Percentiles rank a stretch among this genome's conserved stretches.
Evolutionary conservation across 495 filamentous ascomycete species (phyloP).

Genomic region (Aspergillus haitiensis): DNA sequence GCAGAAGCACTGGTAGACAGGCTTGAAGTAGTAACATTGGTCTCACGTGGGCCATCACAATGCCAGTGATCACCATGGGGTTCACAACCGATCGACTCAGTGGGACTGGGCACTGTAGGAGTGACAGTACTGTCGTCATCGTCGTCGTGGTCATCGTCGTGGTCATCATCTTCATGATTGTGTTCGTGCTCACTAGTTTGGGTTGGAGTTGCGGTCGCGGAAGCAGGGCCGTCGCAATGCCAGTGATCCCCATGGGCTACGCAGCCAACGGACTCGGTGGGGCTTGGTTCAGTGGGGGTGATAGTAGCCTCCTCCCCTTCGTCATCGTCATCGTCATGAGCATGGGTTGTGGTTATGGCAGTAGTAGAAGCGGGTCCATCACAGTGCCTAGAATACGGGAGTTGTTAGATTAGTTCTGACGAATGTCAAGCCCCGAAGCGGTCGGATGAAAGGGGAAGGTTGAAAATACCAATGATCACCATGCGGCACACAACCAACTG

Average conservation of each 20-base stretch:
- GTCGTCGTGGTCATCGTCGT: conserved; percentile 10
- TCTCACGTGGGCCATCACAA: conserved; percentile 27
- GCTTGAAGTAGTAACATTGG: neutral
- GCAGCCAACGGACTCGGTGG: conserved; percentile 31
- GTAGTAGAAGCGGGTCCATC: conserved; percentile 26
- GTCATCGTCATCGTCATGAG: conserved; percentile 6
- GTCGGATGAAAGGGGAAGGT: neutral
- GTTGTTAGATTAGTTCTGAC: neutral
- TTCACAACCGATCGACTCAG: conserved; percentile 31
- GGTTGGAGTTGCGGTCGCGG: conserved; percentile 14
- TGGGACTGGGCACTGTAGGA: conserved; percentile 25
- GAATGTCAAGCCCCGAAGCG: neutral
- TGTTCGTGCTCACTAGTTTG: conserved; percentile 2
- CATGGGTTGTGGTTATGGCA: conserved; percentile 7
- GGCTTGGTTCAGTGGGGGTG: conserved; percentile 24
- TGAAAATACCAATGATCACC: conserved; percentile 32
- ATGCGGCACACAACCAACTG: conserved; percentile 35
- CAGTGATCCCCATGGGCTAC: conserved; percentile 34
- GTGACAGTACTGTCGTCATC: neutral
- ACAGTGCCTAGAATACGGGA: conserved; percentile 21
- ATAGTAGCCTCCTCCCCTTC: conserved; percentile 3
- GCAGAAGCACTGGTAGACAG: neutral
- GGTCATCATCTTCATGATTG: conserved; percentile 8
- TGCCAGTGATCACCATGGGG: conserved; percentile 36
- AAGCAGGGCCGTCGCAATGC: conserved; percentile 31